These are phyloP conservation scores for Hanseniaspora lachancei DNA, from an alignment of 805 yeast genomes.

Conservation along the genomic window DNA sequence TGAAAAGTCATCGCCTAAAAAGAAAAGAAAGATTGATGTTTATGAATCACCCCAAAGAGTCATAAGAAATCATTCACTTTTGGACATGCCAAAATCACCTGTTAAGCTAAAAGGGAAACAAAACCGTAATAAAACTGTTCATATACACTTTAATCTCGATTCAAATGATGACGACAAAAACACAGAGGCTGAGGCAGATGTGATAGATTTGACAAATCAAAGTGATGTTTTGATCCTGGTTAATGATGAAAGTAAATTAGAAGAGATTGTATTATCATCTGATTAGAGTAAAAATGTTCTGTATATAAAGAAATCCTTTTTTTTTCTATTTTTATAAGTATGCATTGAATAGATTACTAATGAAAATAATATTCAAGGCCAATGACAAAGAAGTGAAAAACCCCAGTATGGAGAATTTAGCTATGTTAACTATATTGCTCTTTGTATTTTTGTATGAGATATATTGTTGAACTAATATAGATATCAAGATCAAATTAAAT, in stretches of 20 bases:
- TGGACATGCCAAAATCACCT: conserved; percentile 1
- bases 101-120: background rate
- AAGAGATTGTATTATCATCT: background rate
- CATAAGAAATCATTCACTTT: background rate
- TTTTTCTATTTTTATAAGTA: conserved; percentile 6
- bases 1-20: background rate
- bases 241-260: background rate
- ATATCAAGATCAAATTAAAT: background rate
- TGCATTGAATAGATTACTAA: conserved; percentile 9
- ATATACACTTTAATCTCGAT: background rate
- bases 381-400: background rate
- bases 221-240: background rate
- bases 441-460: background rate
- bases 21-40: background rate
- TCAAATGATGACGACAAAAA: background rate
- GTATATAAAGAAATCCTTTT: background rate
- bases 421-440: background rate
- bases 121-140: background rate
- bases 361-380: conserved; percentile 5
- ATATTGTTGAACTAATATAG: conserved; percentile 1
- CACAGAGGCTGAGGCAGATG: background rate
- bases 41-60: background rate
- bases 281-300: background rate
- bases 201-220: background rate
- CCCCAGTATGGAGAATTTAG: background rate